Evolutionary conservation across 306 rosid species (phyloP).

Genomic region (Arachis hypogaea): DNA sequence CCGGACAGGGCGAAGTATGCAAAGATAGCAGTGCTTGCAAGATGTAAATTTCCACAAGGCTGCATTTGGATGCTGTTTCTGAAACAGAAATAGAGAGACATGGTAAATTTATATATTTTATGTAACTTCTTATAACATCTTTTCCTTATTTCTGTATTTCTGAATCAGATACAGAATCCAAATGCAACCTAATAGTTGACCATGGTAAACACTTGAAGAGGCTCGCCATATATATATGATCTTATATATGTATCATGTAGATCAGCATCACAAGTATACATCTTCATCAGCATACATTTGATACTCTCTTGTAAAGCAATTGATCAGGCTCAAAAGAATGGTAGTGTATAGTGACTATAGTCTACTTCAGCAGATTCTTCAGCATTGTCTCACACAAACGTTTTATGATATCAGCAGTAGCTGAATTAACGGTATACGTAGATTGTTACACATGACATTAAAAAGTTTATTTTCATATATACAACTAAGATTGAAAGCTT

Average conservation of each 20-base stretch:
- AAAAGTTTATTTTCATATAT: not conserved
- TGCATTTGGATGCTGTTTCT: no score
- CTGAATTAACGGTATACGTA: conserved; percentile 2
- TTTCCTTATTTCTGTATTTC: no score
- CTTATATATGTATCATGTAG: conserved; percentile 25
- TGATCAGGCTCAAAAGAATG: conserved; percentile 11
- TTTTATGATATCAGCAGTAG: conserved; percentile 12
- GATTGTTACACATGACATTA: not conserved
- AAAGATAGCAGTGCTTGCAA: conserved; percentile 66
- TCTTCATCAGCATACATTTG: conserved; percentile 13
- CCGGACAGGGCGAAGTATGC: conserved; percentile 67
- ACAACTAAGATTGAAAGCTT: not conserved
- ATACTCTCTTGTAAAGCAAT: conserved; percentile 9
- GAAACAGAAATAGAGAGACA: no score
- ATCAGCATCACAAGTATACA: not conserved
- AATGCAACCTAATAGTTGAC: not conserved
- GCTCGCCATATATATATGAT: conserved; percentile 8
- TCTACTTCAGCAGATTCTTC: conserved; percentile 14
- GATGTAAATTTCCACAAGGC: conserved; percentile 45
- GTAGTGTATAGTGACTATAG: conserved; percentile 15
- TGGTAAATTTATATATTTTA: no score
- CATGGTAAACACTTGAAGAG: conserved; percentile 17
- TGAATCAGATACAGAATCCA: no score
- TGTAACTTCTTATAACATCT: no score
- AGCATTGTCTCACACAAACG: conserved; percentile 9